phyloP scores from a whole-genome alignment of 2,329 filamentous ascomycete species.

The Sporothrix pallida region DNA sequence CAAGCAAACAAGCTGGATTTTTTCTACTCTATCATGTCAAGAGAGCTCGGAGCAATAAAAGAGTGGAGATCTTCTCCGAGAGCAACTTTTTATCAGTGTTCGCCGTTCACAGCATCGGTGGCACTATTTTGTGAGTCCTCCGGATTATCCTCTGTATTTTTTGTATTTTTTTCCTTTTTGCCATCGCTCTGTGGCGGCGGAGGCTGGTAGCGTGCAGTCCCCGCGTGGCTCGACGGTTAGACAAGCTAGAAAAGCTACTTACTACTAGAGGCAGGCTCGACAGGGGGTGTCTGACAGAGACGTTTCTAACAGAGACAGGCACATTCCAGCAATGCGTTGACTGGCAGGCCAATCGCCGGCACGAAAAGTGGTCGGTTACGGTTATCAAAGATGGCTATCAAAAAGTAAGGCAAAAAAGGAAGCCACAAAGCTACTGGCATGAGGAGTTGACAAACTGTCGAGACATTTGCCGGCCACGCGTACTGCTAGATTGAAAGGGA shows the following conservation, averaged over 20 bases:
- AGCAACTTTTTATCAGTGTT: slow-evolving; percentile 5
- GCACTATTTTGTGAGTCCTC: no score
- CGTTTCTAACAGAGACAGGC: slow-evolving; percentile 22
- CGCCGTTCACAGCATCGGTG: not conserved
- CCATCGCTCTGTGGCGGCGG: not conserved
- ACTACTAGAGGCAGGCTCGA: not conserved
- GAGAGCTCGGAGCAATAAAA: not conserved
- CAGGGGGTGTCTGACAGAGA: slow-evolving; percentile 13
- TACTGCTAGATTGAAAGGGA: not conserved
- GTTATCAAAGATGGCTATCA: not conserved
- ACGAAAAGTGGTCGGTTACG: not conserved
- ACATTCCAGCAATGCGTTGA: slow-evolving; percentile 2
- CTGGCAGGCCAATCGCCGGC: not conserved
- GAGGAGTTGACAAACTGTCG: not conserved
- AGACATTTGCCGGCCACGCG: slow-evolving; percentile 13
- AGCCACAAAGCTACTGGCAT: not conserved
- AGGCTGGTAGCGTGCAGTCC: not conserved
- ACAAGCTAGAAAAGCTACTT: not conserved
- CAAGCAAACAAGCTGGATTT: not conserved
- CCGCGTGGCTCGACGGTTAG: slow-evolving; percentile 17
- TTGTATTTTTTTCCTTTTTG: not conserved
- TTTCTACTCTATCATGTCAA: no score
- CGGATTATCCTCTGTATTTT: no score
- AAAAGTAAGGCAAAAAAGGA: not conserved
- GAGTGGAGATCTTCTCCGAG: not conserved